Evolutionary conservation across 805 yeast genomes (phyloP).

Genomic region (Scheffersomyces ergatensis): DNA sequence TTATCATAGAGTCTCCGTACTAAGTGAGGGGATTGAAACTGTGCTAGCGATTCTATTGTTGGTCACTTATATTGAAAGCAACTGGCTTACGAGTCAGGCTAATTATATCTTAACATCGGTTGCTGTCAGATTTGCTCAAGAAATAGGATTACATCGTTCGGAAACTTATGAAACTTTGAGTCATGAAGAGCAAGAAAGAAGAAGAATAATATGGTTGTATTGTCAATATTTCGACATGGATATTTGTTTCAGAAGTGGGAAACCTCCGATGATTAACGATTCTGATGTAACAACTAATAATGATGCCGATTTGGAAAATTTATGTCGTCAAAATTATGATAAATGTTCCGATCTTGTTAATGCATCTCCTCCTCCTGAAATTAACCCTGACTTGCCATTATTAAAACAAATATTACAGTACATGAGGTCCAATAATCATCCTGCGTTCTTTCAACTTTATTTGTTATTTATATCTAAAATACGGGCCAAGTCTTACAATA

Average conservation of each 20-base stretch:
- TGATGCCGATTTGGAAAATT: conserved; percentile 15
- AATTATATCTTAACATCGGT: conserved; percentile 27
- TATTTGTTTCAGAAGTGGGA: conserved; percentile 36
- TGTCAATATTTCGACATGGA: conserved; percentile 38
- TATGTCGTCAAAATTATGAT: background rate
- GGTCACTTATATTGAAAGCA: conserved; percentile 33
- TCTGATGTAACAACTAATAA: conserved; percentile 28
- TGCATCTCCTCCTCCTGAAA: background rate
- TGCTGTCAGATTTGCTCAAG: conserved; percentile 40
- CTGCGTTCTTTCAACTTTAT: conserved; percentile 3
- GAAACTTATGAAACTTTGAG: conserved; percentile 24
- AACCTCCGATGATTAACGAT: conserved; percentile 35
- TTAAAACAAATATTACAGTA: background rate
- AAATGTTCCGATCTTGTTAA: background rate
- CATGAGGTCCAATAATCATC: background rate
- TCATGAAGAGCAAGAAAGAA: conserved; percentile 16
- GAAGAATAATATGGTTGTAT: conserved; percentile 35
- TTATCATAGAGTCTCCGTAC: conserved; percentile 47
- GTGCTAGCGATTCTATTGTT: conserved; percentile 53
- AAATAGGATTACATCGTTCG: conserved; percentile 37
- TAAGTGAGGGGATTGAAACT: conserved; percentile 51
- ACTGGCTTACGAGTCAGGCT: conserved; percentile 25
- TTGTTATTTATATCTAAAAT: conserved; percentile 19
- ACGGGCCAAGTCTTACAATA: conserved; percentile 26
- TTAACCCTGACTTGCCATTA: background rate